Evolutionary conservation across 257 asterid species (phyloP).

Genomic region (Forsythia viridissima): DNA sequence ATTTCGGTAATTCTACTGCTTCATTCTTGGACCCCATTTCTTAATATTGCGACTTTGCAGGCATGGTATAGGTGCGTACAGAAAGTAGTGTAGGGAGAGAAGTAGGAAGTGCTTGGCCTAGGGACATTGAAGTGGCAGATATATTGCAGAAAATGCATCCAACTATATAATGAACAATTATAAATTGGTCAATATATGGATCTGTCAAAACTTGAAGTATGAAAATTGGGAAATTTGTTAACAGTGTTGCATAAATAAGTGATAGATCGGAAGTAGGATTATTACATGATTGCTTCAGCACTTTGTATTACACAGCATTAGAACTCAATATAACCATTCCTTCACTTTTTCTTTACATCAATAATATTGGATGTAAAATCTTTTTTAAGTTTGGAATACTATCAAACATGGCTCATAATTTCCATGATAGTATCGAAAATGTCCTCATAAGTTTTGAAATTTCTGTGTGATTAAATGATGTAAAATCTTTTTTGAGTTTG

Average conservation of each 20-base stretch:
- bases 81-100: neutral
- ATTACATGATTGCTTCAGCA: neutral
- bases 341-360: neutral
- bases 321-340: neutral
- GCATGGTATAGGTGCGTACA: too few relatives aligned
- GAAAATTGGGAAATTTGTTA: neutral
- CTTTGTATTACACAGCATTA: neutral
- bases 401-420: neutral
- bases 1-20: too few relatives aligned
- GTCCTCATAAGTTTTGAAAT: neutral
- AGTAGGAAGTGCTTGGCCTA: too few relatives aligned
- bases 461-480: neutral
- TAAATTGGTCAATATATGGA: neutral
- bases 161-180: neutral
- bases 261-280: neutral
- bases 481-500: neutral
- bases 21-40: too few relatives aligned
- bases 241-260: too few relatives aligned
- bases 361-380: neutral
- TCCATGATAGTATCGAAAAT: neutral
- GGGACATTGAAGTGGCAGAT: too few relatives aligned
- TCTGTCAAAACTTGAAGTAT: neutral
- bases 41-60: neutral
- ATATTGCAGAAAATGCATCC: neutral
- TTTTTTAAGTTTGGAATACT: too few relatives aligned